Conservation (phyloP, 1,284 basidiomycete species). For the Farysia itapuensis region DNA sequence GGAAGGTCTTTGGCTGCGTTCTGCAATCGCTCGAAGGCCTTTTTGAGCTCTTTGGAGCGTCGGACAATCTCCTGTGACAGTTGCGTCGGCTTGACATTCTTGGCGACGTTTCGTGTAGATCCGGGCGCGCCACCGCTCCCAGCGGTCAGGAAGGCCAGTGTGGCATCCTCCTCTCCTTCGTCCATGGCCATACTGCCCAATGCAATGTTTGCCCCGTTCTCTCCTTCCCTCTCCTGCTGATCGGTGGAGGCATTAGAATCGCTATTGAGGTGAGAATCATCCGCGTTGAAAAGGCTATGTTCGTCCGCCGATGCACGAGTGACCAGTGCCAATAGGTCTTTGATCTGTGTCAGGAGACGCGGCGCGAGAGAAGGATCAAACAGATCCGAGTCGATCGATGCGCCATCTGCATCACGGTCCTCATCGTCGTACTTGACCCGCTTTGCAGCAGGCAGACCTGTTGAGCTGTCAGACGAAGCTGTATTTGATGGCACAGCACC, state of each 20-base stretch:
- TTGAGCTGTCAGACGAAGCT: background rate
- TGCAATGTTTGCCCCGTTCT: constrained; percentile 15
- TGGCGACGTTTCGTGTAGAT: background rate
- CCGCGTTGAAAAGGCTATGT: constrained; percentile 1
- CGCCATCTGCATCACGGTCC: background rate
- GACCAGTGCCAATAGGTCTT: constrained; percentile 10
- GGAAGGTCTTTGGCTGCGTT: constrained; percentile 10
- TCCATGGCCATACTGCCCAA: constrained; percentile 22
- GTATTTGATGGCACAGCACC: no score
- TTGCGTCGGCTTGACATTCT: constrained; percentile 2
- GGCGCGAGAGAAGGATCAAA: constrained; percentile 18
- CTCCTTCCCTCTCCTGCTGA: background rate
- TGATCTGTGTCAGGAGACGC: constrained; percentile 12
- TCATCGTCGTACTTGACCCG: constrained; percentile 1
- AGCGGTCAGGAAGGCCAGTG: constrained; percentile 18
- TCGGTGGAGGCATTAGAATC: background rate
- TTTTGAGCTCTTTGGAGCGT: constrained; percentile 3
- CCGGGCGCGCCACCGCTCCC: background rate
- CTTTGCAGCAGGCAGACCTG: constrained; percentile 9
- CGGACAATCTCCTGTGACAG: constrained; percentile 17
- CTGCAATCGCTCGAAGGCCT: constrained; percentile 9
- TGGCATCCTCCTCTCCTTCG: constrained; percentile 27
- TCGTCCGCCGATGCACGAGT: constrained; percentile 2
- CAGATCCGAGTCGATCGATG: constrained; percentile 5
- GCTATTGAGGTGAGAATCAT: background rate